Percentiles rank a stretch among this genome's conserved stretches.
Conservation (phyloP, 176 grass and related monocot species). For the Hyparrhenia diplandra region DNA sequence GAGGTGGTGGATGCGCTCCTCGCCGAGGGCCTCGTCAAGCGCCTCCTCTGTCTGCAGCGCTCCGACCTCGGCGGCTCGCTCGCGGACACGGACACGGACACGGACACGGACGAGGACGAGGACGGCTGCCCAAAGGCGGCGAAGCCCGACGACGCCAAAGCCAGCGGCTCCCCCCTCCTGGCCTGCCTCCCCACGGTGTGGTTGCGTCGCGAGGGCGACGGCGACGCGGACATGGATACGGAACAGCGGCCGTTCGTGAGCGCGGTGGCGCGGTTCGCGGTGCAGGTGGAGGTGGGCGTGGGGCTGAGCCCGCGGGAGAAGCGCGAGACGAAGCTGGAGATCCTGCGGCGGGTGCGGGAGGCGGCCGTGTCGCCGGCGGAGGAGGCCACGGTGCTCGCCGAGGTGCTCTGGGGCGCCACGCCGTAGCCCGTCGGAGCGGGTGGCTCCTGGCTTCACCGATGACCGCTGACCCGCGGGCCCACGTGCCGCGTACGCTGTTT, state of each 20-base stretch:
- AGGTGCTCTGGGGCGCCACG: constrained; percentile 84
- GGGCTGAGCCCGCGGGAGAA: constrained; percentile 65
- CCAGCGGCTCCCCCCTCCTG: not conserved
- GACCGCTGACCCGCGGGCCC: constrained; percentile 4
- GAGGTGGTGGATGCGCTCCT: constrained; percentile 76
- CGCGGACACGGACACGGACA: constrained; percentile 38
- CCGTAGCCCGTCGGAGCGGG: constrained; percentile 35
- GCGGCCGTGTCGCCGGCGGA: constrained; percentile 54
- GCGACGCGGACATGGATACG: not conserved
- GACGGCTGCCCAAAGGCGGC: not conserved
- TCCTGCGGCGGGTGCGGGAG: constrained; percentile 62
- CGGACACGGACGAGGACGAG: constrained; percentile 25
- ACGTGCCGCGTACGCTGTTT: not conserved
- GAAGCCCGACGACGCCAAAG: not conserved
- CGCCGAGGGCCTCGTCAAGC: constrained; percentile 72
- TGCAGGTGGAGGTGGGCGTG: constrained; percentile 83
- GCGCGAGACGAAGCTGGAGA: constrained; percentile 57
- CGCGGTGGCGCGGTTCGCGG: constrained; percentile 64
- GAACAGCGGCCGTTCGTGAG: constrained; percentile 54
- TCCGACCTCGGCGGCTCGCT: constrained; percentile 45
- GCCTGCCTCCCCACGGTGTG: not conserved
- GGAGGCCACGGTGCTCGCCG: constrained; percentile 50
- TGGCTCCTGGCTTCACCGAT: not conserved
- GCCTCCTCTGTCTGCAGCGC: constrained; percentile 70
- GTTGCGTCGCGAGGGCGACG: not conserved